A percentile compares a stretch with the other conserved stretches of the same genome.
These are phyloP conservation scores for Gastrodia elata DNA, from an alignment of 106 monocot species.

Conservation along the genomic window DNA sequence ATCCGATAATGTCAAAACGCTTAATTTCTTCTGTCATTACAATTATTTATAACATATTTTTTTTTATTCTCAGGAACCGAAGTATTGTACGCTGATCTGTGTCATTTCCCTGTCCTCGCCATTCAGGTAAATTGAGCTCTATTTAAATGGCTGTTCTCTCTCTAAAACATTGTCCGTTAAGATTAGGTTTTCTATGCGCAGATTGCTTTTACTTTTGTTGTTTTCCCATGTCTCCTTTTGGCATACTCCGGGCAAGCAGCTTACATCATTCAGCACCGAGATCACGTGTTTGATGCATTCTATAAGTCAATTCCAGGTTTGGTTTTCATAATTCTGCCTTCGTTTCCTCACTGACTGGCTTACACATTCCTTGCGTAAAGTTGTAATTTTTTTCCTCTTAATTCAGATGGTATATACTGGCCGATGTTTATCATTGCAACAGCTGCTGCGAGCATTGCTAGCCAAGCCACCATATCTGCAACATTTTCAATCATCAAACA, in stretches of 20 bases:
- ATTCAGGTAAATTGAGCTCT: conserved; percentile 12
- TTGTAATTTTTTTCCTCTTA: conserved; percentile 2
- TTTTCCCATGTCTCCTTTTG: conserved; percentile 72
- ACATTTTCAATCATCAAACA: conserved; percentile 93
- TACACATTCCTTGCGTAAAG: conserved; percentile 10
- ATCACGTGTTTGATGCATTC: conserved; percentile 47
- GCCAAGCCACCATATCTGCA: conserved; percentile 91
- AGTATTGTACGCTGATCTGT: conserved; percentile 27
- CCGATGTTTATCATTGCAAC: conserved; percentile 74
- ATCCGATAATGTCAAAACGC: not conserved
- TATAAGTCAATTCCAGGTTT: conserved; percentile 85
- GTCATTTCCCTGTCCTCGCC: conserved; percentile 27
- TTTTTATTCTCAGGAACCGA: conserved; percentile 21
- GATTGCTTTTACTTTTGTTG: conserved; percentile 48
- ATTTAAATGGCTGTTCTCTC: not conserved
- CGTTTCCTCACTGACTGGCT: not conserved
- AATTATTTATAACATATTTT: not conserved
- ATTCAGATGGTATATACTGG: conserved; percentile 67
- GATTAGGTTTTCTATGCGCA: conserved; percentile 13
- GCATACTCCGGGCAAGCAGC: conserved; percentile 77
- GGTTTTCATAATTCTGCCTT: not conserved
- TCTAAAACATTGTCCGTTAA: not conserved
- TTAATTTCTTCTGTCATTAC: not conserved
- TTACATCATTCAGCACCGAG: conserved; percentile 46
- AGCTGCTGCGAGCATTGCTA: conserved; percentile 67